Percentiles rank a stretch among this genome's conserved stretches.
phyloP scores from a whole-genome alignment of 352 stramenopile genomes.

The Pythium rhizo-oryzae region DNA sequence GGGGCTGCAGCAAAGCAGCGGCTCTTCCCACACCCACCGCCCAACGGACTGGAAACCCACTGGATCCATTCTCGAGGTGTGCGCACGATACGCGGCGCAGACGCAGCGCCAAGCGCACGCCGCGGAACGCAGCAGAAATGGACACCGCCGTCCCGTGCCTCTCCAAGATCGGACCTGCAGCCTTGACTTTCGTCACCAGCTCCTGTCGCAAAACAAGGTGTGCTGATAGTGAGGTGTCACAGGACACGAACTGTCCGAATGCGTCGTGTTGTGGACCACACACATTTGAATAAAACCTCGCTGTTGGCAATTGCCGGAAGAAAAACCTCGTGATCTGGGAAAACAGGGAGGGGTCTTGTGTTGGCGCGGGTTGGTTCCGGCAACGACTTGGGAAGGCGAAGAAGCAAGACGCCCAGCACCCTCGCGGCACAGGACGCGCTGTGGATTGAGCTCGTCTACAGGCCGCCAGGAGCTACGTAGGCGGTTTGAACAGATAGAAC shows the following conservation, averaged over 20 bases:
- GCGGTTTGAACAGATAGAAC: constrained; percentile 9
- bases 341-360: constrained; percentile 18
- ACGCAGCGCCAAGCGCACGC: neutral
- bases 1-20: neutral
- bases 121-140: neutral
- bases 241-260: no score
- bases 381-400: neutral
- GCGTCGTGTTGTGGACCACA: no score
- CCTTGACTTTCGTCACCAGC: neutral
- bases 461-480: neutral
- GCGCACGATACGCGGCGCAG: neutral
- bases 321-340: constrained; percentile 9
- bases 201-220: constrained; percentile 17
- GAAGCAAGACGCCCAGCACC: constrained; percentile 1
- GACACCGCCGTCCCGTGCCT: neutral
- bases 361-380: constrained; percentile 22
- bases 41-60: neutral
- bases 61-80: neutral
- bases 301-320: neutral
- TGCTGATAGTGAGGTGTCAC: neutral
- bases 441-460: neutral
- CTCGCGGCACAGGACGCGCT: neutral
- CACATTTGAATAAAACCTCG: constrained; percentile 20
- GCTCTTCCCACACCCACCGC: neutral
- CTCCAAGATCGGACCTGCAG: constrained; percentile 8